Evolutionary conservation across 768 basidiomycete genomes (phyloP), one percentile per base, ranked within the genome.

Genomic region (Pholiota molesta): DNA sequence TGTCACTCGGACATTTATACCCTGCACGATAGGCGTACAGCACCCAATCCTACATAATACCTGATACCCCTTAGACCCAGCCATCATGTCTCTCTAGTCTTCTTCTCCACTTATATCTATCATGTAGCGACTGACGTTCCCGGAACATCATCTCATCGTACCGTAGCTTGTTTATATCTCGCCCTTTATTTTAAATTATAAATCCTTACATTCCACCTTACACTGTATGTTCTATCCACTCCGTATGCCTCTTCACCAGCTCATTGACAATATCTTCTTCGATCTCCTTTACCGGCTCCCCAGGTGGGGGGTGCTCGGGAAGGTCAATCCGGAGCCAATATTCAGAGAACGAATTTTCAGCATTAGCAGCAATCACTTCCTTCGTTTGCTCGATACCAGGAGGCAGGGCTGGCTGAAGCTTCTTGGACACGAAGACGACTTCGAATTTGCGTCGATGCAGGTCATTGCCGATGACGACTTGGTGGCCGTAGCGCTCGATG

Each of bases 391-490:
- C 59, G 23, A 52, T 55, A 31, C 62, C 69, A 16, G 60, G 62
- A 7, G 69, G 62, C 11, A 67, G 69, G 58, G 70, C 42, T 5
- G 65, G 68, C 0, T 56, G 56, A 14, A 62, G 65, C 55, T 77
- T 80, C 45, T 77, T 86, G 19, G 92, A 91, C 31, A 99, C 90
- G 69, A 99, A 91, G 5, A 97, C 92, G 59, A 99, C 97, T 72
- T 95, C 91, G 64, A 84, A 84, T 74, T 99, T 99, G 56, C 97
- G 86, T 39, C 85, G 84, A 70, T 95, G 86, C n/a, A 99, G 86
- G 63, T 95, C 91, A 74, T 99, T 99, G 19, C 94, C 97, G 63
- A 99, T 94, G 57, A 99, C 97, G 29, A 97, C 88, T 72, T 99
- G 96, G 73, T 99, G 97, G 1, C 96, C 95, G 74, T 99, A 99